Conservation (phyloP, 495 filamentous ascomycete genomes). For the Recurvomyces mirabilis region DNA sequence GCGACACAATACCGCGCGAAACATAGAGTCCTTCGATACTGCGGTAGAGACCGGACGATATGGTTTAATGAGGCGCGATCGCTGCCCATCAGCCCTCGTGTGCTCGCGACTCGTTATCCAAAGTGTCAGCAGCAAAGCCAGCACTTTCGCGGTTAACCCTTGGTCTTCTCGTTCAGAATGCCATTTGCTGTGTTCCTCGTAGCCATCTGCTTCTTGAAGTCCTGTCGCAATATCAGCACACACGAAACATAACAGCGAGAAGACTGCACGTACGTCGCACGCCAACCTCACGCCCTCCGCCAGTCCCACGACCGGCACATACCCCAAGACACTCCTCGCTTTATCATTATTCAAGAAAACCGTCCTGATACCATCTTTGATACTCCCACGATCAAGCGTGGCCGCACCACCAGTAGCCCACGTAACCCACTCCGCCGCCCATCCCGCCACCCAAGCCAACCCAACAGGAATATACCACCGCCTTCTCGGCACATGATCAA, state of each 20-base stretch:
- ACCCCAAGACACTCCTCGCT: slow-evolving; percentile 46
- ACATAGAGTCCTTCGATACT: too few species aligned
- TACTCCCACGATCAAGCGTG: slow-evolving; percentile 46
- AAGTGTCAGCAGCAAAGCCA: too few species aligned
- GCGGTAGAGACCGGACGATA: too few species aligned
- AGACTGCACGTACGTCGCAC: slow-evolving; percentile 21
- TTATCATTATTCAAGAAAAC: slow-evolving; percentile 49
- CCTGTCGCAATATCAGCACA: slow-evolving; percentile 1
- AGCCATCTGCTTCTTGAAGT: slow-evolving; percentile 8
- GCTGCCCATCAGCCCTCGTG: too few species aligned
- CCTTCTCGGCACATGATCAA: slow-evolving; percentile 44
- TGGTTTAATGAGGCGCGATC: too few species aligned
- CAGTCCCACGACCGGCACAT: slow-evolving; percentile 45
- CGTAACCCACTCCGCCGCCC: slow-evolving; percentile 39
- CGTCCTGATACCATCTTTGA: slow-evolving; percentile 43
- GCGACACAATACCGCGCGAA: too few species aligned
- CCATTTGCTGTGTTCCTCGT: too few species aligned
- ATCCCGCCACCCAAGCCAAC: slow-evolving; percentile 41
- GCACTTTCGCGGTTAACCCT: too few species aligned
- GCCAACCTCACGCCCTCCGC: slow-evolving; percentile 36
- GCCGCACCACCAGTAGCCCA: slow-evolving; percentile 41
- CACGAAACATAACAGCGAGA: not conserved
- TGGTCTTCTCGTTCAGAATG: too few species aligned
- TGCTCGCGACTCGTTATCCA: too few species aligned
- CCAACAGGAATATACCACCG: slow-evolving; percentile 41